A percentile compares a stretch with the other conserved stretches of the same genome.
Evolutionary conservation across 169 alveolate species (phyloP).

Genomic region (Plasmodium sp.): DNA sequence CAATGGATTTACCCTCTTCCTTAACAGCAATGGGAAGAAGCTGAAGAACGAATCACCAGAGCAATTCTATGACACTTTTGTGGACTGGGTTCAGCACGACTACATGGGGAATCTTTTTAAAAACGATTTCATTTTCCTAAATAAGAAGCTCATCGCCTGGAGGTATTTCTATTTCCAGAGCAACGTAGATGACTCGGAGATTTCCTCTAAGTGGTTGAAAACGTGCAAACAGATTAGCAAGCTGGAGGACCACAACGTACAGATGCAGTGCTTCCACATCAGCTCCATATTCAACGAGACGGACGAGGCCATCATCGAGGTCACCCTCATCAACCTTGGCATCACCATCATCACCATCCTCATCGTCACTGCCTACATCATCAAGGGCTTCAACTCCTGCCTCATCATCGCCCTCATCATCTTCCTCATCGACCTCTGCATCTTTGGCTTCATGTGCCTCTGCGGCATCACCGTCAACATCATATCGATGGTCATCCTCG

Average conservation of each 20-base stretch:
- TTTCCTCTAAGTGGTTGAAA: constrained; percentile 42
- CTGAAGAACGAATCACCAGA: not conserved
- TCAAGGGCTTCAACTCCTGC: constrained; percentile 81
- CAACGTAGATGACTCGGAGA: constrained; percentile 36
- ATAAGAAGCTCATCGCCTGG: constrained; percentile 48
- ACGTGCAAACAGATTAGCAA: constrained; percentile 8
- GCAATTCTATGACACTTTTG: constrained; percentile 18
- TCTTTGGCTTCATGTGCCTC: constrained; percentile 87
- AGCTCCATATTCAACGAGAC: constrained; percentile 46
- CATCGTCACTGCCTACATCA: constrained; percentile 81
- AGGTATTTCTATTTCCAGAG: constrained; percentile 25
- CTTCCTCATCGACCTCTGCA: constrained; percentile 82
- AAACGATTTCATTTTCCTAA: constrained; percentile 48
- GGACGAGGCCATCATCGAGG: constrained; percentile 51
- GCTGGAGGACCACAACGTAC: constrained; percentile 24
- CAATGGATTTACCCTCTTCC: constrained; percentile 41
- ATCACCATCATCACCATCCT: constrained; percentile 32
- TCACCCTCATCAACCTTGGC: constrained; percentile 39
- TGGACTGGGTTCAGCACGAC: constrained; percentile 39
- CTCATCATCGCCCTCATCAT: constrained; percentile 79
- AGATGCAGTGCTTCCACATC: constrained; percentile 38
- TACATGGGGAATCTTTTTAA: constrained; percentile 32
- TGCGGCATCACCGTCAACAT: constrained; percentile 88
- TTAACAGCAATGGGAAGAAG: constrained; percentile 6
- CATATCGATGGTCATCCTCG: constrained; percentile 88